Evolutionary conservation across 1,284 basidiomycete species (phyloP).

Genomic region (Ustilago tritici): DNA sequence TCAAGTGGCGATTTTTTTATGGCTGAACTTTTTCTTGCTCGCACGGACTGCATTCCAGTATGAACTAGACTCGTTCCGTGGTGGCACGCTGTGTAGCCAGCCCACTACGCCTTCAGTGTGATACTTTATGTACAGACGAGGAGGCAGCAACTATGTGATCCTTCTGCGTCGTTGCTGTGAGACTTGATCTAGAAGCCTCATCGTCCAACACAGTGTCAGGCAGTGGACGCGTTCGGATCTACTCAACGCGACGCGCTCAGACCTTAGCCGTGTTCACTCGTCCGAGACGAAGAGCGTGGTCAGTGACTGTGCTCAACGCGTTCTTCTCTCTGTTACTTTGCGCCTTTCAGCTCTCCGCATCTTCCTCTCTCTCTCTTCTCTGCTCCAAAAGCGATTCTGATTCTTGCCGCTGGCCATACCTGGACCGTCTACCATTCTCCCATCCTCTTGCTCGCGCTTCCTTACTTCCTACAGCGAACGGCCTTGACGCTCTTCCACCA

Average conservation of each 20-base stretch:
- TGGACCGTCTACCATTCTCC: not conserved
- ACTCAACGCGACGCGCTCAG: slow-evolving; percentile 16
- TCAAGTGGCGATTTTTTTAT: slow-evolving; percentile 19
- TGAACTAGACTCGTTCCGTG: too few relatives aligned
- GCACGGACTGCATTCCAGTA: slow-evolving; percentile 6
- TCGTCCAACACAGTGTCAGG: too few relatives aligned
- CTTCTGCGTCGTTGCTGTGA: too few relatives aligned
- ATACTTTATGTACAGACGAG: not conserved
- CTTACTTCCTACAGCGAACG: too few relatives aligned
- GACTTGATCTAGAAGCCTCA: too few relatives aligned
- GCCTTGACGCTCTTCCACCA: not conserved
- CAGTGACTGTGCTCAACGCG: not conserved
- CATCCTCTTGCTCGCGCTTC: too few relatives aligned
- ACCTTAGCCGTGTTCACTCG: not conserved
- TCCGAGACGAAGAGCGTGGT: not conserved
- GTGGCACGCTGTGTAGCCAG: not conserved
- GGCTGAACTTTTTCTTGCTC: not conserved
- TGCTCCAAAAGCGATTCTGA: not conserved
- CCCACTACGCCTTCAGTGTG: not conserved
- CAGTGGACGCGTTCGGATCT: not conserved
- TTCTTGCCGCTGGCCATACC: not conserved
- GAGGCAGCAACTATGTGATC: not conserved
- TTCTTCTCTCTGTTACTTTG: slow-evolving; percentile 1
- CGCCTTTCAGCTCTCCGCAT: not conserved
- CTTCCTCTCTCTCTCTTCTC: not conserved